Base-by-base conservation (phyloP, 2,329 filamentous ascomycete genomes). In the Beauveria sp. region DNA sequence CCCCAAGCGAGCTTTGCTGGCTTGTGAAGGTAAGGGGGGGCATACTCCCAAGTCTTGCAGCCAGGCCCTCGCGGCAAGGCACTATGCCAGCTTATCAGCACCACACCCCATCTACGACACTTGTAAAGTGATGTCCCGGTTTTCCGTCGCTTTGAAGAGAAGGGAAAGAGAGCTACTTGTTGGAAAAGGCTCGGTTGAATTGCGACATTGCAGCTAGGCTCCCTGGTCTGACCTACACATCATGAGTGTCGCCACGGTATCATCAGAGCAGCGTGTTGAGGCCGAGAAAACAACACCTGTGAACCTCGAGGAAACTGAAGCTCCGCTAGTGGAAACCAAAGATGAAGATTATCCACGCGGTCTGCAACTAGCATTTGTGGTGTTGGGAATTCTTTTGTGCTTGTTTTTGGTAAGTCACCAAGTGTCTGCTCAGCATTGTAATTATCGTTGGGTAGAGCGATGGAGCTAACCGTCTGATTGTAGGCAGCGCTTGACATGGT, bases 401-500 rank as follows among this genome's bases (percentile, higher is more conserved):
- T 45, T 55, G 53, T 55, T 55, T 31, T 16, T 55, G 40, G 53
- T 55, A 20, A 26, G 52, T 20, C 26, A 8, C 10, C 18, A 4
- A n/a, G 12, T 24, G 48, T 24, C 12, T n/a, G 48, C 22, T 18
- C 4, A 5, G 38, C 3, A 26, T 54, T 43, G 34, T 20, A 10
- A n/a, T 24, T 5, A 45, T 24, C 18, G 16, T 6, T 22, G 16
- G 26, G 14, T 10, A 26, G 16, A 28, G 5, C 24, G 18, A 55
- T 28, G 52, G 5, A 20, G 26, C 53, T 55, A 55, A 55, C 26
- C 28, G 10, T n/a, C 14, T 24, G 8, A 20, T 31, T 22, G 6
- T 28, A 55, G 53, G 53, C 53, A 31, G 53, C 53, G 3, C 40
- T 55, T 20, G 53, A 55, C 7, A 55, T 55, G 53, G 53, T 55